Base-by-base conservation (phyloP, 495 filamentous ascomycete species). In the Halenospora varia region DNA sequence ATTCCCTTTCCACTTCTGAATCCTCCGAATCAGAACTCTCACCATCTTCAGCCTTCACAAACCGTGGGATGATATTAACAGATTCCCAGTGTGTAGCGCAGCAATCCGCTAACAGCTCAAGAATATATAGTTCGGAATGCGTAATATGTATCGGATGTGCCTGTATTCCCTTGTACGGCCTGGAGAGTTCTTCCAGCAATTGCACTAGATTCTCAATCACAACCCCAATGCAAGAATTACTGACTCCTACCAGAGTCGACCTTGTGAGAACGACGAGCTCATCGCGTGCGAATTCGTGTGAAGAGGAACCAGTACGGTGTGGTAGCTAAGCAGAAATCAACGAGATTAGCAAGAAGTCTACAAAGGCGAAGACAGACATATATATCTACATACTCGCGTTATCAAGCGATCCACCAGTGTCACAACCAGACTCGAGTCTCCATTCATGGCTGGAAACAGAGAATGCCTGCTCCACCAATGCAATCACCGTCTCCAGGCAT, bases 401-500 rank as follows among this genome's bases (percentile, higher is more conserved):
- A 77, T 78, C 56, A 87, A 75, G 68, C 83, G 77, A 70, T 85
- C 83, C 64, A 87, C 78, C 62, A 87, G 72, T 67, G 80, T 80
- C 70, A 79, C 76, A 59, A 87, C 82, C 67, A 86, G 71, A 69
- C 75, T 80, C 53, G 76, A 77, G 73, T 86, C 83, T 67, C 78
- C 76, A 69, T 80, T 84, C 82, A 87, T 86, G 60, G 39, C 57
- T 57, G 53, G 41, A 25, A 35, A 24, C 6, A 39, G 25, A 25
- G 25, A 47, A 19, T 58, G 50, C 47, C 51, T 25, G 4, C 41
- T 47, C 9, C 56, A 54, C 49, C 57, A 61, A 53, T 44, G 48
- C 45, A 46, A 23, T 66, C 60, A 63, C 44, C 25, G 25, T 29
- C 18, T 26, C 24, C 56, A 58, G 60, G 45, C 63, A 66, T 66